Evolutionary conservation across 2,329 filamentous ascomycete genomes (phyloP), one percentile per base, ranked within the genome.

Genomic region (Graphiopsis chlorocephala): DNA sequence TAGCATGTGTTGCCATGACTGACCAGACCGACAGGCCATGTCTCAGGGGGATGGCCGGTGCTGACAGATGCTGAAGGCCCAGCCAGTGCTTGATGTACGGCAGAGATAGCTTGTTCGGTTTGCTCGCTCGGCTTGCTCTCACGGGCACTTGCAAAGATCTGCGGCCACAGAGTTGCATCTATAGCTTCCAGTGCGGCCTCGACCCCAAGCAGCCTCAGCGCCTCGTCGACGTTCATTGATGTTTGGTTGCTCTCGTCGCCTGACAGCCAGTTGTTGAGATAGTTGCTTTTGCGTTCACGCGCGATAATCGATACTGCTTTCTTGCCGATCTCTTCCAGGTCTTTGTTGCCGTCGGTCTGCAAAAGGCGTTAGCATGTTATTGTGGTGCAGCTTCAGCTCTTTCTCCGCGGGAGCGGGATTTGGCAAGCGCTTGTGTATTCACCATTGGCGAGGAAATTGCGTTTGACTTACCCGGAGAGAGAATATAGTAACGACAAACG

Each of bases 1-100:
- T 99, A 99, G 76, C 95, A 99, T 0, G 96, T 99, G 73, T 99
- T 99, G 65, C 95, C 93, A 64, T 98, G 96, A 71, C 98, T 99
- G 68, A 88, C 86, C 6, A 98, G 84, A 0, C 95, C 95, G 25
- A 96, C 91, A 0, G 95, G 95, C 76, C 91, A 88, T 8, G 65
- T 72, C 20, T 70, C 72, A 1, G 70, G 68, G 3, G 70, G 50
- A 31, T 70, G 69, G n/a, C 17, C 11, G 15, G 33, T 28, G 35
- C 10, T 62, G 4, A n/a, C 8, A 45, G 23, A 33, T 14, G 60
- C 14, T 25, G 64, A 42, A 12, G 62, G 62, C 6, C 64, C 62
- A 14, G 60, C 57, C 26, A 75, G 63, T 3, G 73, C 73, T 52
- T 72, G 66, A 38, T 73, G 67, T 12, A 77, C 68, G 2, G 71